Base-by-base conservation (phyloP, 441 rosid species). In the Gossypium lobatum region DNA sequence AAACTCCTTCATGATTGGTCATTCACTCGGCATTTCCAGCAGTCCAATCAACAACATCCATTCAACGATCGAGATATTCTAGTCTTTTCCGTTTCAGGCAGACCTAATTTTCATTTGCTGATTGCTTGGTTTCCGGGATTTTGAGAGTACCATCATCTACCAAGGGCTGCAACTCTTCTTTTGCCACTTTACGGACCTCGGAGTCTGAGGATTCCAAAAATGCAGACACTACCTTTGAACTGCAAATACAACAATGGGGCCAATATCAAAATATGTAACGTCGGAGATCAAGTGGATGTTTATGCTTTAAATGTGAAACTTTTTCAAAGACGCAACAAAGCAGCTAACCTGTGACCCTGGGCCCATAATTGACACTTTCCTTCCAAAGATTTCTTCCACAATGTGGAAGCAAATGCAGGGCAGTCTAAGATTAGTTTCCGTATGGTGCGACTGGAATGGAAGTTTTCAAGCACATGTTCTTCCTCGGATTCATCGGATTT, bases 401-500 rank as follows among this genome's bases (percentile, higher is more conserved):
- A 83, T 28, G 82, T 83, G 70, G 84, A 67, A n/a, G 97, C 97
- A 71, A 96, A 89, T 20, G 76, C 37, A 23, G 99, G 85, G 83
- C 90, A 81, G 28, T 89, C 90, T 73, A 93, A 64, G 68, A 93
- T 76, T 64, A 93, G 85, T 80, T 92, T 93, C 83, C 97, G 87
- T 79, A 93, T 84, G 50, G 88, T 88, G 70, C 97, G 86, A 80
- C 91, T 92, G 20, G 97, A 89, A 78, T 96, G 97, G 79, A 91
- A 92, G 82, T 89, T 85, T 80, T 92, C 96, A 23, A 93, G 88
- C 77, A 88, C 80, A 73, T 96, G 97, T 62, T 90, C 91, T 73
- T 79, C 72, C 25, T 83, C 76, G 1, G 87, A 42, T 74, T 83
- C 89, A 71, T 90, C 86, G 31, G 89, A 79, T 80, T 85, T 85